A percentile compares a stretch with the other conserved stretches of the same genome.
Conservation (phyloP, 2,329 filamentous ascomycete species). For the Fusarium begoniae region DNA sequence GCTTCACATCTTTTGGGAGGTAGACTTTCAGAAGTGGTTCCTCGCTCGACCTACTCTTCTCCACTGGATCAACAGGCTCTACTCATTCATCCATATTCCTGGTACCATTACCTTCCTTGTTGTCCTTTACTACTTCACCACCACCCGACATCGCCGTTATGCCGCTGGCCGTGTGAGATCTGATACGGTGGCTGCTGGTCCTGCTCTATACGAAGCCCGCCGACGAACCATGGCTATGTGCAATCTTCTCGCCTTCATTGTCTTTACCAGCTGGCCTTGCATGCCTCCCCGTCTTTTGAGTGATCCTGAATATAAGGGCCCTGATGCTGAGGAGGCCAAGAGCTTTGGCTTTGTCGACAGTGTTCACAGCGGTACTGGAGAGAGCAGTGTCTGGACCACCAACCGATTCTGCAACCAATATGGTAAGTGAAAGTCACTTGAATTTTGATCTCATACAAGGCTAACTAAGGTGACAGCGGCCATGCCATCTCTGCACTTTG, state of each 20-base stretch:
- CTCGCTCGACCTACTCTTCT: conserved; percentile 63
- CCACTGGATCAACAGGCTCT: conserved; percentile 75
- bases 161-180: conserved; percentile 40
- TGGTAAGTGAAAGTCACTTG: conserved; percentile 60
- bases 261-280: conserved; percentile 71
- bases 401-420: conserved; percentile 82
- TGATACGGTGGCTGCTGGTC: conserved; percentile 50
- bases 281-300: conserved; percentile 71
- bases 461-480: conserved; percentile 59
- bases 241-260: conserved; percentile 67
- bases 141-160: conserved; percentile 61
- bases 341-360: conserved; percentile 70
- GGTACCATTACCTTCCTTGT: conserved; percentile 75
- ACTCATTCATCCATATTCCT: conserved; percentile 82
- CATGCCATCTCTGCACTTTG: conserved; percentile 81
- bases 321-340: conserved; percentile 65
- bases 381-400: conserved; percentile 65
- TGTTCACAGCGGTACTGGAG: conserved; percentile 59
- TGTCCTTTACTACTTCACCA: conserved; percentile 76
- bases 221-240: conserved; percentile 69
- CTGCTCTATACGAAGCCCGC: conserved; percentile 62
- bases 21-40: conserved; percentile 66
- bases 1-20: conserved; percentile 72
- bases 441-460: not conserved
- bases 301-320: conserved; percentile 63